These are phyloP conservation scores for Penicillium herquei DNA, from an alignment of 495 filamentous ascomycete genomes.

Conservation along the genomic window DNA sequence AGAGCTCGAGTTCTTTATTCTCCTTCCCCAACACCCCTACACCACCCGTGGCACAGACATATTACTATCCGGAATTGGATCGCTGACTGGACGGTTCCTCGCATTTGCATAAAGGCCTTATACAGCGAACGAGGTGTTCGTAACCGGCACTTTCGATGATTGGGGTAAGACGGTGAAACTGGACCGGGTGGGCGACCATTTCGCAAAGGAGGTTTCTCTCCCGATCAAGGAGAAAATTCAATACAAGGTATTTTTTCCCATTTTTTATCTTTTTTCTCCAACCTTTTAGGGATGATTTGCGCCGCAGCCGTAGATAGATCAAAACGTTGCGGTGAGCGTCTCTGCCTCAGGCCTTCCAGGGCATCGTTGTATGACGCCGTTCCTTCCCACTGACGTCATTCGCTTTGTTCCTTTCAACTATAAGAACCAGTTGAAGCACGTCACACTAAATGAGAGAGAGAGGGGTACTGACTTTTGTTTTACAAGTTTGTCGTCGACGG, in stretches of 20 bases:
- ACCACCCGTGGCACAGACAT: conserved; percentile 14
- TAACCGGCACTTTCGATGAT: conserved; percentile 94
- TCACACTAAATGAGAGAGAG: neutral
- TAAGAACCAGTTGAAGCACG: conserved; percentile 19
- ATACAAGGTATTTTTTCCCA: conserved; percentile 69
- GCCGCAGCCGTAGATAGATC: conserved; percentile 5
- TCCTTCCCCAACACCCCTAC: neutral
- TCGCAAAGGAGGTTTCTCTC: conserved; percentile 75
- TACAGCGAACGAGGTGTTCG: conserved; percentile 79
- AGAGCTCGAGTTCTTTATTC: conserved; percentile 4
- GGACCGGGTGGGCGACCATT: conserved; percentile 65
- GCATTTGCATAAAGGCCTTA: conserved; percentile 59
- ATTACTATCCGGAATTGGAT: conserved; percentile 11
- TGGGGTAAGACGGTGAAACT: conserved; percentile 84
- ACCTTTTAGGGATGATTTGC: neutral
- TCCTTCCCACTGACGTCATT: conserved; percentile 34
- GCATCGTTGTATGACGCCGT: conserved; percentile 29
- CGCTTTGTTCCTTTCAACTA: conserved; percentile 17
- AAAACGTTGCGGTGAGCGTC: conserved; percentile 22
- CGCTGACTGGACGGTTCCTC: conserved; percentile 33
- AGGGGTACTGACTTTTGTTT: conserved; percentile 11
- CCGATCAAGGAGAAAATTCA: conserved; percentile 64
- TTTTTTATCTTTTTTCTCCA: conserved; percentile 6
- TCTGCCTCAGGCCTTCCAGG: conserved; percentile 9
- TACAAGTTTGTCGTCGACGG: conserved; percentile 88